A percentile compares a stretch with the other conserved stretches of the same genome.
Evolutionary conservation across 148 eudicot species (phyloP).

Genomic region (Chenopodium album): DNA sequence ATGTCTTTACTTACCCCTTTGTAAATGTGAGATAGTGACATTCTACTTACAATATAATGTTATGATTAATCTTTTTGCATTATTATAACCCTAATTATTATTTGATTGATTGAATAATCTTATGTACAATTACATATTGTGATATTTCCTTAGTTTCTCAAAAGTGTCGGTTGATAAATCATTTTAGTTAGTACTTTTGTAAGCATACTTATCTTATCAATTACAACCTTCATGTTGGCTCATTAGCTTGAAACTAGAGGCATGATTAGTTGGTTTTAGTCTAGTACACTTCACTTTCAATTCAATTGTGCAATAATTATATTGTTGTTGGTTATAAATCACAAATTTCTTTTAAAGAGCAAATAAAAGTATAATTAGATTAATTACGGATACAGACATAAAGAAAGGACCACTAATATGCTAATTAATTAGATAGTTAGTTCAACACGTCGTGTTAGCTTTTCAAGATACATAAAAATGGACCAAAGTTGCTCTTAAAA

Average conservation of each 20-base stretch:
- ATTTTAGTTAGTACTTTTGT: neutral
- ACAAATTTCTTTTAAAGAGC: neutral
- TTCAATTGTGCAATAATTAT: neutral
- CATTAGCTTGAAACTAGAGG: too few relatives aligned
- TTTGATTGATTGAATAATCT: neutral
- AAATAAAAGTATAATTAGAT: neutral
- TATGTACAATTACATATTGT: neutral
- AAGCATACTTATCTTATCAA: neutral
- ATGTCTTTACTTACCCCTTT: neutral
- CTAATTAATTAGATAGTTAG: neutral
- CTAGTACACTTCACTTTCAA: too few relatives aligned
- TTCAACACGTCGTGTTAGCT: neutral
- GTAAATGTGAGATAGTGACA: conserved; percentile 17
- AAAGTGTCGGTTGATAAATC: neutral
- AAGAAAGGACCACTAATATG: neutral
- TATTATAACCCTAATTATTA: neutral
- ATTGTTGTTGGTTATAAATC: neutral
- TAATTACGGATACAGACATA: neutral
- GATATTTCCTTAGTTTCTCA: neutral
- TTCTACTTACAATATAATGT: neutral
- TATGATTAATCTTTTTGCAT: neutral
- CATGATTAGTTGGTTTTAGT: too few relatives aligned
- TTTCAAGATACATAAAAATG: too few relatives aligned
- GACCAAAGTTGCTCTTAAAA: neutral
- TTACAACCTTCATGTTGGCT: neutral